phyloP scores from a whole-genome alignment of 306 rosid genomes.

The Oemleria cerasiformis region DNA sequence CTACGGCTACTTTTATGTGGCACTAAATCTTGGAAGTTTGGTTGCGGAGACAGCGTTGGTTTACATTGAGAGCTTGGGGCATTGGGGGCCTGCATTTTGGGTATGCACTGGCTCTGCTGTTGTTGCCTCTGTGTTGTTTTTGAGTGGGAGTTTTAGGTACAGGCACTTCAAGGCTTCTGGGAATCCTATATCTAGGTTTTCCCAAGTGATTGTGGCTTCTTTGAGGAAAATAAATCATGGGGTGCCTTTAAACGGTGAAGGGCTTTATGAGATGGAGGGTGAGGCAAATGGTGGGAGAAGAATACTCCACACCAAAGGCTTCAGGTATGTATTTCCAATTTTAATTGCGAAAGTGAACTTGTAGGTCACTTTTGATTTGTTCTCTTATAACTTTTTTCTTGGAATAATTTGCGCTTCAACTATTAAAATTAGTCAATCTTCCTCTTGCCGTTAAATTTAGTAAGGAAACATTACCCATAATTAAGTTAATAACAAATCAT shows the following conservation, averaged over 20 bases:
- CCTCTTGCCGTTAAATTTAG: too few species aligned
- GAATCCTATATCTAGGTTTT: constrained; percentile 51
- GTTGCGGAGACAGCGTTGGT: constrained; percentile 53
- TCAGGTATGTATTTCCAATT: constrained; percentile 34
- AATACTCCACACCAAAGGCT: constrained; percentile 51
- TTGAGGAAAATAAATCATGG: constrained; percentile 35
- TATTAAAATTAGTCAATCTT: too few species aligned
- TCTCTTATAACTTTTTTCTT: too few species aligned
- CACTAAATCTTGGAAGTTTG: constrained; percentile 51
- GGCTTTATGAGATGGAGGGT: constrained; percentile 38
- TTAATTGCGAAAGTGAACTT: too few species aligned
- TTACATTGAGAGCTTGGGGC: constrained; percentile 49
- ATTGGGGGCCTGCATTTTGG: constrained; percentile 56
- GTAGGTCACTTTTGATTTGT: too few species aligned
- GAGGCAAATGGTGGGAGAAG: constrained; percentile 29
- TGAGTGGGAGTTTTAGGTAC: constrained; percentile 43
- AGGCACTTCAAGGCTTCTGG: constrained; percentile 50
- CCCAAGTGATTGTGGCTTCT: constrained; percentile 54
- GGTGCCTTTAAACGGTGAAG: constrained; percentile 41
- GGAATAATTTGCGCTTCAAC: too few species aligned
- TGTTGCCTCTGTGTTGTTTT: constrained; percentile 34
- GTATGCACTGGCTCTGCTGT: constrained; percentile 34
- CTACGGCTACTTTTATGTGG: constrained; percentile 61
- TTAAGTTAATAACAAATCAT: too few species aligned
- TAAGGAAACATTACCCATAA: too few species aligned